phyloP scores from a whole-genome alignment of 306 rosid genomes.

The Rosa persica region DNA sequence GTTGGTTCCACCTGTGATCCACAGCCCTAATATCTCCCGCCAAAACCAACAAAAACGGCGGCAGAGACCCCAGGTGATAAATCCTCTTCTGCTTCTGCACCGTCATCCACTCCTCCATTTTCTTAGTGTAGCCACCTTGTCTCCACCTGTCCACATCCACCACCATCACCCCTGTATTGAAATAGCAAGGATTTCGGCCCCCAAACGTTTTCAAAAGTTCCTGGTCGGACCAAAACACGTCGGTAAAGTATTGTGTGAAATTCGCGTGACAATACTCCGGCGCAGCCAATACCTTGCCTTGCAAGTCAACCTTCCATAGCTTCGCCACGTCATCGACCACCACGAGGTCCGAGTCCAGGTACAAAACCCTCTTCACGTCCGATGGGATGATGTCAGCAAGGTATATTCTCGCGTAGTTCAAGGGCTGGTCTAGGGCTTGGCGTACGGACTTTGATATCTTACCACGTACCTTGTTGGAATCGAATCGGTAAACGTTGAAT shows the following conservation, averaged over 20 bases:
- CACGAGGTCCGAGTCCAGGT: slow-evolving; percentile 77
- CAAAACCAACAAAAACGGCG: slow-evolving; percentile 75
- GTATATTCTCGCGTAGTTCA: slow-evolving; percentile 80
- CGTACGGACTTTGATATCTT: slow-evolving; percentile 79
- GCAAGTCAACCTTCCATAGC: slow-evolving; percentile 75
- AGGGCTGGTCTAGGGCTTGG: slow-evolving; percentile 78
- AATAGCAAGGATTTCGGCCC: slow-evolving; percentile 67
- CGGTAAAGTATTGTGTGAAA: slow-evolving; percentile 64
- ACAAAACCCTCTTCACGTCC: slow-evolving; percentile 62
- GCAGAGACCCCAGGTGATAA: slow-evolving; percentile 77
- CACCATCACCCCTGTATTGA: slow-evolving; percentile 90
- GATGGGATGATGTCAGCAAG: slow-evolving; percentile 61
- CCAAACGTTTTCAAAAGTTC: slow-evolving; percentile 37
- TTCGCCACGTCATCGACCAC: slow-evolving; percentile 73
- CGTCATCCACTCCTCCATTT: slow-evolving; percentile 75
- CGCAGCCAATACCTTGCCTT: slow-evolving; percentile 74
- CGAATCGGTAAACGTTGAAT: slow-evolving; percentile 62
- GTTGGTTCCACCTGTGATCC: slow-evolving; percentile 88
- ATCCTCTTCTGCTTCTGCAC: slow-evolving; percentile 83
- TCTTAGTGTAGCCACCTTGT: slow-evolving; percentile 48
- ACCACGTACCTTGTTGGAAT: slow-evolving; percentile 59
- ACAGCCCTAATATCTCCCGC: slow-evolving; percentile 71
- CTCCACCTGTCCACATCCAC: slow-evolving; percentile 75
- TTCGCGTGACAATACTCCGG: slow-evolving; percentile 85
- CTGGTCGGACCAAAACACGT: slow-evolving; percentile 55